A percentile compares a stretch with the other conserved stretches of the same genome.
Evolutionary conservation across 306 rosid species (phyloP).

Genomic region (Spatholobus suberectus): DNA sequence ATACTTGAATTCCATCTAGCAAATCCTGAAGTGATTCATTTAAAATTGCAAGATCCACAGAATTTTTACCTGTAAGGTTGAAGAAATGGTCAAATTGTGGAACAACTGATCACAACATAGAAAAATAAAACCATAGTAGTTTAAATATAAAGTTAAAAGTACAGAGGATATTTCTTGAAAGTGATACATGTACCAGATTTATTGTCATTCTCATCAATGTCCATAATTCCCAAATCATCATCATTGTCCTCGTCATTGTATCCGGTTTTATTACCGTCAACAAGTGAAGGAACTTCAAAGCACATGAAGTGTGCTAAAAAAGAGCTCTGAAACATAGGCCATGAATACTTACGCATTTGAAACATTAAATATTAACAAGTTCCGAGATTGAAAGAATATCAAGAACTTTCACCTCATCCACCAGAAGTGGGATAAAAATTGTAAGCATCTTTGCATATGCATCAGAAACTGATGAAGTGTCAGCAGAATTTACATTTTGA

Average conservation of each 20-base stretch:
- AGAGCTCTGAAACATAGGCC: slow-evolving; percentile 74
- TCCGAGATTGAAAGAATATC: background rate
- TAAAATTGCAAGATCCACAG: slow-evolving; percentile 77
- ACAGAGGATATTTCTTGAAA: background rate
- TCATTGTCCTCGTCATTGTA: slow-evolving; percentile 48
- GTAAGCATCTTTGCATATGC: slow-evolving; percentile 91
- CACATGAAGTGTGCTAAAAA: slow-evolving; percentile 94
- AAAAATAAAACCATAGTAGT: slow-evolving; percentile 14
- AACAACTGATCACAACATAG: slow-evolving; percentile 38
- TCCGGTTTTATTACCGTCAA: slow-evolving; percentile 60
- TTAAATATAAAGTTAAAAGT: background rate
- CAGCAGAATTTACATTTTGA: slow-evolving; percentile 76
- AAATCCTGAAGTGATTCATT: slow-evolving; percentile 89
- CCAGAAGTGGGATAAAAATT: slow-evolving; percentile 93
- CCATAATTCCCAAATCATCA: slow-evolving; percentile 87
- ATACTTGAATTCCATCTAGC: slow-evolving; percentile 96
- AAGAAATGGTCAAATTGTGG: slow-evolving; percentile 35
- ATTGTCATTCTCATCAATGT: slow-evolving; percentile 74
- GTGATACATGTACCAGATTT: slow-evolving; percentile 54
- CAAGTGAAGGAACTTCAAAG: slow-evolving; percentile 83
- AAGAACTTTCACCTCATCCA: slow-evolving; percentile 82
- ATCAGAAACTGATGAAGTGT: slow-evolving; percentile 82
- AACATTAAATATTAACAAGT: background rate
- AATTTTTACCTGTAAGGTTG: slow-evolving; percentile 56
- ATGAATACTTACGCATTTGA: slow-evolving; percentile 31